Percentiles rank a stretch among this genome's conserved stretches.
Evolutionary conservation across 2,329 filamentous ascomycete species (phyloP).

Genomic region (Dendrostoma leiphaemia): DNA sequence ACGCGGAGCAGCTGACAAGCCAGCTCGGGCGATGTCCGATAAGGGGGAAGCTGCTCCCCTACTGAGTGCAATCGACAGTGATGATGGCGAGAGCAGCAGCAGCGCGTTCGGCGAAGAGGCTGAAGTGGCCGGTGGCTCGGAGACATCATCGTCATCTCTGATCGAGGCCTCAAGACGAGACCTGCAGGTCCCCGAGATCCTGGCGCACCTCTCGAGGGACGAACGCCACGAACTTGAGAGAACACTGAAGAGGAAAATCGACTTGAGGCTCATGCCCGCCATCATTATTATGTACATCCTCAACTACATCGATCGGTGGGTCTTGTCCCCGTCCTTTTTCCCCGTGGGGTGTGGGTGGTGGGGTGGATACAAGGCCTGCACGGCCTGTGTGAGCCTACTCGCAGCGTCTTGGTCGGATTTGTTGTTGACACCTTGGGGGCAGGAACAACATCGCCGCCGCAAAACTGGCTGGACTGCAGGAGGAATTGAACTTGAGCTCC

Average conservation of each 20-base stretch:
- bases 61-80: no score
- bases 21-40: no score
- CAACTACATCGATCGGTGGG: constrained; percentile 55
- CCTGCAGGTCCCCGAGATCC: constrained; percentile 28
- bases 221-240: constrained; percentile 47
- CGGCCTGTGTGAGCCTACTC: no score
- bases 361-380: no score
- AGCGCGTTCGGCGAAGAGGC: no score
- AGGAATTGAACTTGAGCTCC: constrained; percentile 39
- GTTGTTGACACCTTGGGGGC: not conserved
- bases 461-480: constrained; percentile 42
- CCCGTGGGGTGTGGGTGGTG: not conserved
- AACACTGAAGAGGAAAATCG: constrained; percentile 59
- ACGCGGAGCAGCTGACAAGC: no score
- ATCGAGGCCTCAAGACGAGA: no score
- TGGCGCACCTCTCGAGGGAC: constrained; percentile 42
- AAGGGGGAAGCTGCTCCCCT: no score
- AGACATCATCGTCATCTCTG: no score
- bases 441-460: constrained; percentile 41
- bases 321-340: not conserved
- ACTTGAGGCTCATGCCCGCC: constrained; percentile 57
- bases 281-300: constrained; percentile 65
- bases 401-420: no score
- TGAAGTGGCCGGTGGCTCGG: no score
- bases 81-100: no score